These are phyloP conservation scores for Brassica rapa DNA, from an alignment of 345 rosid species.

Conservation along the genomic window DNA sequence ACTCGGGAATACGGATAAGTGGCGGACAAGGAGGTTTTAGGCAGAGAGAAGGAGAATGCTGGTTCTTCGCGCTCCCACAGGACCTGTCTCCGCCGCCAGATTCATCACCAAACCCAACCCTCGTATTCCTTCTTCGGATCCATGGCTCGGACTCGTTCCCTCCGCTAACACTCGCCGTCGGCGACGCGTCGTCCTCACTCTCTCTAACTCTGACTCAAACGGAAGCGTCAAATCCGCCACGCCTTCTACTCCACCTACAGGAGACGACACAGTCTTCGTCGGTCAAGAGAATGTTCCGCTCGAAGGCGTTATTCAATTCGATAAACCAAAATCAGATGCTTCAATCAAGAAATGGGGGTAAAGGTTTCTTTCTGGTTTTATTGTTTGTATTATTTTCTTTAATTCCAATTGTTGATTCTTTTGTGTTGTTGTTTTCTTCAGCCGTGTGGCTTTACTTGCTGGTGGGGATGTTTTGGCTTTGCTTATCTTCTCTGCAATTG, in stretches of 20 bases:
- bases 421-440: constrained; percentile 21
- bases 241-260: constrained; percentile 43
- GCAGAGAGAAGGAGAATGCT: constrained; percentile 43
- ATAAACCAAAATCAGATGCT: constrained; percentile 65
- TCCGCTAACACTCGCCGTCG: constrained; percentile 14
- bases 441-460: constrained; percentile 78
- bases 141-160: constrained; percentile 31
- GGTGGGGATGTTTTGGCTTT: constrained; percentile 90
- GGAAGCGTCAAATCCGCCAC: constrained; percentile 52
- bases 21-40: not conserved
- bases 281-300: constrained; percentile 68
- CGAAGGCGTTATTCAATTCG: constrained; percentile 94
- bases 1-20: not conserved
- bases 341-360: constrained; percentile 76
- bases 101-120: constrained; percentile 44
- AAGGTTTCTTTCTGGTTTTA: not conserved
- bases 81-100: constrained; percentile 50
- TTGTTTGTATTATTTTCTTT: not conserved
- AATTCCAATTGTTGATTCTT: not conserved
- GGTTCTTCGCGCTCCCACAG: constrained; percentile 53
- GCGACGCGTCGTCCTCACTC: constrained; percentile 40
- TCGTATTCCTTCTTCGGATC: constrained; percentile 34
- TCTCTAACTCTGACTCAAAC: constrained; percentile 56
- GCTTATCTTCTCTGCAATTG: constrained; percentile 78
- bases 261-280: constrained; percentile 55